Conservation (phyloP, 2,329 filamentous ascomycete genomes). For the Calonectria pseudoreteaudii region DNA sequence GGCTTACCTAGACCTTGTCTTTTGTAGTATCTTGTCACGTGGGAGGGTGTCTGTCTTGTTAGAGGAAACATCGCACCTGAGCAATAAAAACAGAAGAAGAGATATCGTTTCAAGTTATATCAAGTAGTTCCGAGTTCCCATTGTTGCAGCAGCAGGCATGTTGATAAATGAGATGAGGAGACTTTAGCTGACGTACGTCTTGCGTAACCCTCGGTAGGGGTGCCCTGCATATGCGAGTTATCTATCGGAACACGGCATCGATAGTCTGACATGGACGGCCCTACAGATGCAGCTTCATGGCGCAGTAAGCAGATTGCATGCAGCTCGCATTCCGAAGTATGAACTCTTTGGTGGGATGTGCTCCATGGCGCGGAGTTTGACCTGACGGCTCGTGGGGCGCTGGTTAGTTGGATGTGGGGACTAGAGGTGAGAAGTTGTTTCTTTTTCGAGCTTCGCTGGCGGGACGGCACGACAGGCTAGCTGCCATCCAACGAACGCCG, state of each 20-base stretch:
- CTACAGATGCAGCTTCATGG: neutral
- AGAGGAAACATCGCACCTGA: constrained; percentile 1
- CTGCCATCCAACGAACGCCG: neutral
- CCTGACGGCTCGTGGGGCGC: neutral
- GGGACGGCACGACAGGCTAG: neutral
- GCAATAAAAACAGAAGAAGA: constrained; percentile 7
- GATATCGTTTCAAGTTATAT: constrained; percentile 12
- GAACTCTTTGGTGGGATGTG: neutral
- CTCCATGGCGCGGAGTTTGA: neutral
- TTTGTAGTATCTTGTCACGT: constrained; percentile 2
- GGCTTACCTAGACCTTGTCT: neutral
- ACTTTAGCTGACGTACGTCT: neutral
- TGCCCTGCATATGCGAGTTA: neutral
- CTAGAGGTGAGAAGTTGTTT: neutral
- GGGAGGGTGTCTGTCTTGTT: constrained; percentile 8
- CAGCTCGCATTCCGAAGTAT: neutral
- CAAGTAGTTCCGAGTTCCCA: neutral
- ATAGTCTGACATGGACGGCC: neutral
- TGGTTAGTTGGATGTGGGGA: neutral
- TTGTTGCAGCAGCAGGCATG: neutral
- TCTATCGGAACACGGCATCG: neutral
- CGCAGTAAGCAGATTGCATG: neutral
- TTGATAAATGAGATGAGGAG: neutral
- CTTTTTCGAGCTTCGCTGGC: neutral
- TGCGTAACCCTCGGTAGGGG: constrained; percentile 1